A percentile compares a stretch with the other conserved stretches of the same genome.
phyloP scores from a whole-genome alignment of 306 rosid species.

The Crataegus laevigata region DNA sequence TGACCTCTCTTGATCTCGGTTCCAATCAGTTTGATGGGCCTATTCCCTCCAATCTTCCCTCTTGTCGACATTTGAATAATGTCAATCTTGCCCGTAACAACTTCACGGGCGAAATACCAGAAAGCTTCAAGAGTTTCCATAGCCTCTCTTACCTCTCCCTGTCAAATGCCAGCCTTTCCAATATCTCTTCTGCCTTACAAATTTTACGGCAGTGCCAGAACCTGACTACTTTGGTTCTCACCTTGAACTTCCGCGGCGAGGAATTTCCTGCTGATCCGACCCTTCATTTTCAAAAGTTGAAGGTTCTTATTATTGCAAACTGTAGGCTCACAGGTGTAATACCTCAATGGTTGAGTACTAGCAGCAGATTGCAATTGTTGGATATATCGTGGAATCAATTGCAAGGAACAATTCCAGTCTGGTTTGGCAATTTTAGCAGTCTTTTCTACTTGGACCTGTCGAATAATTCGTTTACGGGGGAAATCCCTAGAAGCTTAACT shows the following conservation, averaged over 20 bases:
- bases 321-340: slow-evolving; percentile 40
- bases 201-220: slow-evolving; percentile 36
- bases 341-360: slow-evolving; percentile 38
- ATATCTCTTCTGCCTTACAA: slow-evolving; percentile 30
- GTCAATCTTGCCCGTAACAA: slow-evolving; percentile 39
- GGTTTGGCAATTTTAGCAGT: slow-evolving; percentile 26
- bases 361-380: slow-evolving; percentile 32
- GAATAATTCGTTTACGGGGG: slow-evolving; percentile 45
- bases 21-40: slow-evolving; percentile 35
- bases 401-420: slow-evolving; percentile 35
- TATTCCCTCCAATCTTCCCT: slow-evolving; percentile 35
- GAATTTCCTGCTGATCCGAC: slow-evolving; percentile 25
- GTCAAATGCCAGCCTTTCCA: slow-evolving; percentile 28
- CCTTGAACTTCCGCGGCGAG: slow-evolving; percentile 40
- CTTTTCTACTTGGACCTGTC: slow-evolving; percentile 59
- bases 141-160: slow-evolving; percentile 37
- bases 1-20: slow-evolving; percentile 40
- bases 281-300: slow-evolving; percentile 29
- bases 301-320: slow-evolving; percentile 37
- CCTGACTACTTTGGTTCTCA: slow-evolving; percentile 41
- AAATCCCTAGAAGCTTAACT: slow-evolving; percentile 31
- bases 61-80: slow-evolving; percentile 30
- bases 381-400: slow-evolving; percentile 51
- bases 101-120: slow-evolving; percentile 36
- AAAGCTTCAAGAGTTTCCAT: slow-evolving; percentile 27